Evolutionary conservation across 2,329 filamentous ascomycete species (phyloP).

Genomic region (Lachnellula arida): DNA sequence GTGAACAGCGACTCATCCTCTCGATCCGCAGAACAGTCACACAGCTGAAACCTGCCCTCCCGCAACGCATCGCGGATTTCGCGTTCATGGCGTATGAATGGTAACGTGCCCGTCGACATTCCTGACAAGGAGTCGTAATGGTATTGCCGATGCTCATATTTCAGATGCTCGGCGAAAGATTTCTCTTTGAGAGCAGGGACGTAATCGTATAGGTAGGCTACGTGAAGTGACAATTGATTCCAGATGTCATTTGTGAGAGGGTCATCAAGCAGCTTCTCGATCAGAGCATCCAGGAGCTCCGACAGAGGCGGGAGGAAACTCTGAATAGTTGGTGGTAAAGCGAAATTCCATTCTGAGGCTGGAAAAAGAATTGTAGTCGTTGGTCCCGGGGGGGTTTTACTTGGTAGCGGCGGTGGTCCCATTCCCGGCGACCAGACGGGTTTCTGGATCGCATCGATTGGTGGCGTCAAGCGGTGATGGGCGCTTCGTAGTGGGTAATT

Average conservation of each 20-base stretch:
- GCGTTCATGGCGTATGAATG: conserved; percentile 9
- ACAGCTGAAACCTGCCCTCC: neutral
- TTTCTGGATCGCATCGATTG: neutral
- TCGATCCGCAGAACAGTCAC: neutral
- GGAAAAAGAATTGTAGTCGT: conserved; percentile 7
- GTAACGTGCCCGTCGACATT: conserved; percentile 6
- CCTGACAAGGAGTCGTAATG: conserved; percentile 11
- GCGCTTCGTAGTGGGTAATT: neutral
- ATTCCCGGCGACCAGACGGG: too few relatives aligned
- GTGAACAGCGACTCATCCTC: neutral
- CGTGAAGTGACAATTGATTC: neutral
- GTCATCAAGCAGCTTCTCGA: conserved; percentile 4
- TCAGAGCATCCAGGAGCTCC: conserved; percentile 8
- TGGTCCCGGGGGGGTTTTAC: neutral
- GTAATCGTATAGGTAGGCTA: conserved; percentile 9
- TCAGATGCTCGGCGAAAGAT: conserved; percentile 8
- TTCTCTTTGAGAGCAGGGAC: conserved; percentile 5
- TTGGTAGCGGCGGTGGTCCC: neutral
- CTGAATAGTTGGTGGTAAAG: neutral
- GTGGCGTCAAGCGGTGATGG: conserved; percentile 5
- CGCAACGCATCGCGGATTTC: conserved; percentile 7
- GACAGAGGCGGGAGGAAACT: conserved; percentile 3
- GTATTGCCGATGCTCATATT: conserved; percentile 14
- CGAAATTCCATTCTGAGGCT: conserved; percentile 8
- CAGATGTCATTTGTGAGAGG: neutral